Percentiles rank a stretch among this genome's conserved stretches.
These are phyloP conservation scores for Tylopilus cervinicoccineus DNA, from an alignment of 768 basidiomycete species.

Conservation along the genomic window DNA sequence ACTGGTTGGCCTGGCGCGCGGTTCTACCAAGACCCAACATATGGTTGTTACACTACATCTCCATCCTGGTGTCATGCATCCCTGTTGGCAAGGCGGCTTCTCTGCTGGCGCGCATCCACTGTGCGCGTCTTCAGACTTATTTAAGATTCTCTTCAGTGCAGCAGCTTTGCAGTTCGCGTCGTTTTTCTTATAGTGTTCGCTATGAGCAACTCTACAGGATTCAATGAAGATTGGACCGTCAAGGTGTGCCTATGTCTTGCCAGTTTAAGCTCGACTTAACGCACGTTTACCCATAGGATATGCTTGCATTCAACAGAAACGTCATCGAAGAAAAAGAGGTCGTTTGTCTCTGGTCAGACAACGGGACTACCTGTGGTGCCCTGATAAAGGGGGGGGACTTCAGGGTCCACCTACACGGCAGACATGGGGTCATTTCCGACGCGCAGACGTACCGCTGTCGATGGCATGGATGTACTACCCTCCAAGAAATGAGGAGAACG, in stretches of 20 bases:
- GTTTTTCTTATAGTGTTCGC: neutral
- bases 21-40: neutral
- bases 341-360: conserved; percentile 3
- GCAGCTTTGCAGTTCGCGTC: neutral
- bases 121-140: neutral
- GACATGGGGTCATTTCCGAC: conserved; percentile 5
- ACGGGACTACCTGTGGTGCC: neutral
- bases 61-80: neutral
- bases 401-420: conserved; percentile 1
- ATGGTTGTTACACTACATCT: neutral
- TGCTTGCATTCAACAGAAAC: conserved; percentile 1
- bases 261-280: neutral
- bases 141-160: conserved; percentile 5
- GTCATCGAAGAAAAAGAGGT: neutral
- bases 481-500: conserved; percentile 3
- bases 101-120: conserved; percentile 1
- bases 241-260: neutral
- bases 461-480: conserved; percentile 3
- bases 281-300: neutral
- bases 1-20: neutral
- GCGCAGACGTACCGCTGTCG: neutral
- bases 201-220: neutral
- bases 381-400: neutral
- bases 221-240: neutral
- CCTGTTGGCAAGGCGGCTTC: neutral